Evolutionary conservation across 345 rosid species (phyloP), one percentile per base, ranked within the genome.

Genomic region (Microthlaspi erraticum): DNA sequence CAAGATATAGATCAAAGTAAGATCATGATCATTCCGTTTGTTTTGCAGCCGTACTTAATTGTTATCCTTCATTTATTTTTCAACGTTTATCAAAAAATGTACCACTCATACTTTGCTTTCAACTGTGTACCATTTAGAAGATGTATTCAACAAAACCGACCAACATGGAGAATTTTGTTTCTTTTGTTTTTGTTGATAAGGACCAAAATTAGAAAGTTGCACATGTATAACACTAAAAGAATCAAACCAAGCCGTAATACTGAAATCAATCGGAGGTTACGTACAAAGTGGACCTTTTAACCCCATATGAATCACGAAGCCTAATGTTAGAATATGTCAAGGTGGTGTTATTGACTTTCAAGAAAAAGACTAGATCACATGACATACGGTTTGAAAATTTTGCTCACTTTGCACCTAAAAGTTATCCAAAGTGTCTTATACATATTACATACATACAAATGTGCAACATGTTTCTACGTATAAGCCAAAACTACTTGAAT

Each of bases 191-290:
- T 26, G 29, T 26, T 26, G 29, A 26, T 26, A 26, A 26, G 29
- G 29, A 26, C 29, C 4, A 26, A 67, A 68, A 60, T 17, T 48
- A 67, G 73, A 59, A 66, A 66, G 49, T 12, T 59, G 41, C 46
- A 50, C 46, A 50, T n/a, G 29, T 31, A 32, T 38, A 8, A 14
- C 34, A 42, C 17, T 39, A 63, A 16, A 52, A 34, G 33, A 53
- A 44, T 75, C 74, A 68, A 75, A 68, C 32, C 54, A 61, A 60
- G 58, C 74, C 74, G 74, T 68, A 54, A 68, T 68, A 33, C 13
- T 57, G 31, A 18, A 46, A 57, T 31, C 60, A 48, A 16, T 17
- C 29, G 13, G 49, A 50, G 42, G 48, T 66, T 52, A 74, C 68
- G 63, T 66, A 51, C 62, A 74, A 74, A 51, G 73, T 50, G 68